phyloP scores from a whole-genome alignment of 1,284 basidiomycete species.

The Irpex sp. region DNA sequence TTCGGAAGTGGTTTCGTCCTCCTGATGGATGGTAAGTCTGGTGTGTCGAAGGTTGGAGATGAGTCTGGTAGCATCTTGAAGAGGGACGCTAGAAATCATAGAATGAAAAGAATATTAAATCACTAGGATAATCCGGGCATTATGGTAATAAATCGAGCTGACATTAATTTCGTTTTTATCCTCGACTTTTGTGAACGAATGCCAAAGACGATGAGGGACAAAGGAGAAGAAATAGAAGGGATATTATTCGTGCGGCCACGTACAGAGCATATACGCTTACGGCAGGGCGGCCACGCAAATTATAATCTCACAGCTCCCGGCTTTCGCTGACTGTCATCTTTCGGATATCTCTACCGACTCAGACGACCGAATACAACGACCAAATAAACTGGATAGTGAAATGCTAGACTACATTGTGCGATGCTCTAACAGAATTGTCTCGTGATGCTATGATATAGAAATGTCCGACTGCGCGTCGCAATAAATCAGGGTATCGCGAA shows the following conservation, averaged over 20 bases:
- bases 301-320: not conserved
- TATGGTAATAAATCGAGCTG: not conserved
- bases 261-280: not conserved
- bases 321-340: not conserved
- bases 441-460: constrained; percentile 54
- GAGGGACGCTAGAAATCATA: not conserved
- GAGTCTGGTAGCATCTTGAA: constrained; percentile 41
- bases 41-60: constrained; percentile 57
- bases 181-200: not conserved
- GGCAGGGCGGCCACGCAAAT: not conserved
- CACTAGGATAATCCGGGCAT: not conserved
- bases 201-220: not conserved
- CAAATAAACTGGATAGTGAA: constrained; percentile 23
- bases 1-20: constrained; percentile 74
- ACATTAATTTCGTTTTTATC: not conserved
- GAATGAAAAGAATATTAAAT: not conserved
- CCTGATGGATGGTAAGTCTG: constrained; percentile 57
- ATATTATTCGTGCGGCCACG: not conserved
- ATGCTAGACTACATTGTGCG: constrained; percentile 50
- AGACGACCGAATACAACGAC: constrained; percentile 20
- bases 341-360: not conserved
- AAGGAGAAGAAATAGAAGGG: not conserved
- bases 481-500: constrained; percentile 55
- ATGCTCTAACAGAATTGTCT: constrained; percentile 63
- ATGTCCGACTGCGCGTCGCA: constrained; percentile 52